These are phyloP conservation scores for Sclerotinia borealis DNA, from an alignment of 2,329 filamentous ascomycete species.

Conservation along the genomic window DNA sequence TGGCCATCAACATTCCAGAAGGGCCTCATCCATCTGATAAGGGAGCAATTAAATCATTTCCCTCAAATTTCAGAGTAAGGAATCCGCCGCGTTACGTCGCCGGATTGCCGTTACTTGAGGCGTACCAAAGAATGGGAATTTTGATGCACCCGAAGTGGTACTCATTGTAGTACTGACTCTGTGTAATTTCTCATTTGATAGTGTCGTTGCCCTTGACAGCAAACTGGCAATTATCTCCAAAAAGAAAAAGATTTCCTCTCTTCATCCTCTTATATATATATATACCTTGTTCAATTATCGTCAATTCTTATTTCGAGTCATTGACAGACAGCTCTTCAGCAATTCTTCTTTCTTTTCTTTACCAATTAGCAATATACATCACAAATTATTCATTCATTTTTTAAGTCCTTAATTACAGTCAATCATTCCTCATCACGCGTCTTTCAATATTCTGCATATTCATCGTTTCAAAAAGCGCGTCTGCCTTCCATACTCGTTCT, in stretches of 20 bases:
- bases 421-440: slow-evolving; percentile 18
- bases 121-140: slow-evolving; percentile 25
- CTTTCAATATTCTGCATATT: slow-evolving; percentile 8
- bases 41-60: slow-evolving; percentile 11
- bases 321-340: slow-evolving; percentile 15
- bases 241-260: background rate
- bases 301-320: background rate
- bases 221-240: slow-evolving; percentile 11
- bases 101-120: slow-evolving; percentile 20
- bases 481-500: background rate
- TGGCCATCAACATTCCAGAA: slow-evolving; percentile 21
- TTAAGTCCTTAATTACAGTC: background rate
- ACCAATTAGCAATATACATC: background rate
- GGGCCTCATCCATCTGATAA: slow-evolving; percentile 10
- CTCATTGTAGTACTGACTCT: slow-evolving; percentile 27
- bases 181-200: slow-evolving; percentile 26
- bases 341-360: slow-evolving; percentile 17
- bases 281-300: slow-evolving; percentile 7
- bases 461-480: slow-evolving; percentile 10
- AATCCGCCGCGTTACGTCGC: slow-evolving; percentile 21
- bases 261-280: slow-evolving; percentile 6
- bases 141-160: slow-evolving; percentile 17
- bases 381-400: background rate
- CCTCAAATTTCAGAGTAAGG: slow-evolving; percentile 22
- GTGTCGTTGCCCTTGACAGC: slow-evolving; percentile 28